Conservation (phyloP, 495 filamentous ascomycete genomes). For the Annulohypoxylon bovei region DNA sequence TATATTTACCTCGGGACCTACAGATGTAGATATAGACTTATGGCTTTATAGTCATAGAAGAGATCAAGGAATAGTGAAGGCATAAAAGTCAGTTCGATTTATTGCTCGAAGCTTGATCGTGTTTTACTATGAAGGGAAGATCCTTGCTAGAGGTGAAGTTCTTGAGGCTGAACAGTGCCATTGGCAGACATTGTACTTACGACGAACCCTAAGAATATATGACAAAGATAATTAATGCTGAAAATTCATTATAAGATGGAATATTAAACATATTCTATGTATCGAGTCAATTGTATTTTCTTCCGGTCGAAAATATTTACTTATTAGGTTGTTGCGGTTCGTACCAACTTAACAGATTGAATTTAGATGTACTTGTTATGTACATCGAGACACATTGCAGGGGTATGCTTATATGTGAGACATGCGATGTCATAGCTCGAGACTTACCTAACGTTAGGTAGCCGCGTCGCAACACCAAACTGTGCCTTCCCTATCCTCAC, state of each 20-base stretch:
- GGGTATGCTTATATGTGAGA: conserved; percentile 19
- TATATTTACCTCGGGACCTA: no score
- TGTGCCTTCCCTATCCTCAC: neutral
- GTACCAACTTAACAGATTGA: neutral
- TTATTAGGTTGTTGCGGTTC: neutral
- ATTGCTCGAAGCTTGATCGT: neutral
- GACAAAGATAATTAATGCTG: neutral
- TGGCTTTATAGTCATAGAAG: neutral
- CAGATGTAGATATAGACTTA: neutral
- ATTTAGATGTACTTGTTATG: neutral
- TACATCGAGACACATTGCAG: neutral
- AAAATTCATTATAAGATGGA: neutral
- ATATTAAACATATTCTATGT: no score
- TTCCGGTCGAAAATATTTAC: neutral
- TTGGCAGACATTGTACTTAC: neutral
- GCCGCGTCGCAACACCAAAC: conserved; percentile 34
- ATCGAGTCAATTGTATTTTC: neutral
- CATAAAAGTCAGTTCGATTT: neutral
- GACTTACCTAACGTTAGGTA: conserved; percentile 36
- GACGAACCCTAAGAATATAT: conserved; percentile 2
- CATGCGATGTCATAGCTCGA: conserved; percentile 37
- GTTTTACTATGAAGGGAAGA: conserved; percentile 8
- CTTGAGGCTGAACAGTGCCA: conserved; percentile 31
- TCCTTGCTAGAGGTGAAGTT: conserved; percentile 25
- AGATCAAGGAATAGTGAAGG: neutral